A percentile compares a stretch with the other conserved stretches of the same genome.
These are phyloP conservation scores for Allium sativum DNA, from an alignment of 106 monocot species.

Conservation along the genomic window DNA sequence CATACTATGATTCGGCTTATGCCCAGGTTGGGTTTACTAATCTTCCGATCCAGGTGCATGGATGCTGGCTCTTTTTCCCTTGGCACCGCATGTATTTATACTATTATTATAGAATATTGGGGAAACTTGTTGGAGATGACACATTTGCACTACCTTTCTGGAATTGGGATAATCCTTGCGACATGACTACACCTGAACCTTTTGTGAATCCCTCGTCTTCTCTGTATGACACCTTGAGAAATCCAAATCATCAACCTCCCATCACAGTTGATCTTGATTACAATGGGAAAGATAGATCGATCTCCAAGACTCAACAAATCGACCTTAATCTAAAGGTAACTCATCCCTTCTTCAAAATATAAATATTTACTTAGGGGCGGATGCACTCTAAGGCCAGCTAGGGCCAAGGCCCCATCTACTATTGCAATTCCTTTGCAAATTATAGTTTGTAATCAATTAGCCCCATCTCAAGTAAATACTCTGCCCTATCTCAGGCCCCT, in stretches of 20 bases:
- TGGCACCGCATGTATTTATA: slow-evolving; percentile 12
- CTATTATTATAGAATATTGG: slow-evolving; percentile 15
- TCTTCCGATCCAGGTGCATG: slow-evolving; percentile 5
- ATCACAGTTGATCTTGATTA: slow-evolving; percentile 24
- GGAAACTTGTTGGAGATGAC: slow-evolving; percentile 4
- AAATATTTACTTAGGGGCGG: no score
- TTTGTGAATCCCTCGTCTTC: slow-evolving; percentile 8
- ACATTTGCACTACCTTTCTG: neutral
- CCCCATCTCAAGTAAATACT: no score
- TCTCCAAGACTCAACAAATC: slow-evolving; percentile 14
- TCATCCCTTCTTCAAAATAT: no score
- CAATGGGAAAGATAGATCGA: slow-evolving; percentile 1
- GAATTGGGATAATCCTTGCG: neutral
- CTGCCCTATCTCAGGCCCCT: no score
- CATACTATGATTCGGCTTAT: slow-evolving; percentile 22
- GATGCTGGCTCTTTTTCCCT: slow-evolving; percentile 1
- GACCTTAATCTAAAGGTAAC: slow-evolving; percentile 25
- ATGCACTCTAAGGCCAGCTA: no score
- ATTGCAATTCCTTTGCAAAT: no score
- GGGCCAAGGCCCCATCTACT: no score
- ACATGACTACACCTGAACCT: neutral
- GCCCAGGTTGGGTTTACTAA: slow-evolving; percentile 10
- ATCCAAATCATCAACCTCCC: slow-evolving; percentile 24
- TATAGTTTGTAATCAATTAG: no score
- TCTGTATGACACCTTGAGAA: slow-evolving; percentile 20